A percentile compares a stretch with the other conserved stretches of the same genome.
These are phyloP conservation scores for Thymus quinquecostatus DNA, from an alignment of 257 asterid species.

Conservation along the genomic window DNA sequence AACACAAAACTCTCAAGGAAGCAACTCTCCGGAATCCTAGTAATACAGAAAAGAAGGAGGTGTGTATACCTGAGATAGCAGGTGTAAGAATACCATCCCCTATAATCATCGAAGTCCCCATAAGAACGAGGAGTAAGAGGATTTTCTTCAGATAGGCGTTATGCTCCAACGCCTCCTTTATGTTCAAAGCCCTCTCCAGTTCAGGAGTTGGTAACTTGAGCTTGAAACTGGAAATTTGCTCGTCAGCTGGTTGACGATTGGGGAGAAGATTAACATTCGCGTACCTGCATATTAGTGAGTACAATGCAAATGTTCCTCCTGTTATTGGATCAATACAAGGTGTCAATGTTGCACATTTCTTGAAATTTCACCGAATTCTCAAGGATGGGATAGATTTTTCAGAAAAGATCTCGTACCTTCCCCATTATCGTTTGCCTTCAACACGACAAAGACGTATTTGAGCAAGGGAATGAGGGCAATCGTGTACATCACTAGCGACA, in stretches of 20 bases:
- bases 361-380: constrained; percentile 7
- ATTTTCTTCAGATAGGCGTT: constrained; percentile 55
- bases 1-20: neutral
- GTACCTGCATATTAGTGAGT: constrained; percentile 88
- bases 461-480: constrained; percentile 80
- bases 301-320: constrained; percentile 97
- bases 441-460: constrained; percentile 88
- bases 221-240: constrained; percentile 84
- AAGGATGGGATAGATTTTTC: constrained; percentile 9
- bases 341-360: constrained; percentile 27
- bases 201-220: constrained; percentile 92
- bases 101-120: constrained; percentile 92
- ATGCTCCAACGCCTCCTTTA: constrained; percentile 80
- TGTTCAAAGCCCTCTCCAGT: constrained; percentile 81
- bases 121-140: constrained; percentile 78
- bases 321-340: constrained; percentile 39
- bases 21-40: constrained; percentile 3
- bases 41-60: constrained; percentile 11
- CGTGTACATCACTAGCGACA: constrained; percentile 91
- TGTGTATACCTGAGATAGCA: constrained; percentile 81
- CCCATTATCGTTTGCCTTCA: constrained; percentile 89
- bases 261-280: constrained; percentile 93
- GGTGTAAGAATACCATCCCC: constrained; percentile 98
- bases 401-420: constrained; percentile 62
- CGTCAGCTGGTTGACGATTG: constrained; percentile 84